Conservation (phyloP, 2,329 filamentous ascomycete genomes). For the Escovopsis sp. region DNA sequence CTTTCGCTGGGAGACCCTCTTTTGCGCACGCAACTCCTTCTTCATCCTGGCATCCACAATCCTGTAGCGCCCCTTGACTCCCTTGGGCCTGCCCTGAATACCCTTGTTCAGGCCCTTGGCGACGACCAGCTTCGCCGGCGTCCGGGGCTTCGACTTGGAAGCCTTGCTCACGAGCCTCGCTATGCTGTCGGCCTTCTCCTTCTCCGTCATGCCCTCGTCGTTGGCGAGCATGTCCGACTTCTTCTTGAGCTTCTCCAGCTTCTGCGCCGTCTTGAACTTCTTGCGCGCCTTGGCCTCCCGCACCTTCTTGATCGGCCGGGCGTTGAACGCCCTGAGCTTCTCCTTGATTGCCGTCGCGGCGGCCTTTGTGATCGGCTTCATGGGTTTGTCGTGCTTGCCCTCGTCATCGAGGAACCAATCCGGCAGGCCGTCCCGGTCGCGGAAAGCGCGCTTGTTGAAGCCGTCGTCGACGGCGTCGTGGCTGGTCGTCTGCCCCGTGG, state of each 20-base stretch:
- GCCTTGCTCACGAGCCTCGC: slow-evolving; percentile 68
- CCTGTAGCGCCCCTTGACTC: slow-evolving; percentile 92
- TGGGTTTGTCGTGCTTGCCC: slow-evolving; percentile 61
- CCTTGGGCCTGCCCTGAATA: slow-evolving; percentile 71
- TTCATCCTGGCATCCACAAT: slow-evolving; percentile 93
- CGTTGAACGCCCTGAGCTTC: slow-evolving; percentile 83
- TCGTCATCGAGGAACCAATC: slow-evolving; percentile 99
- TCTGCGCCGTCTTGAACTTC: slow-evolving; percentile 87
- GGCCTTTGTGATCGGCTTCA: slow-evolving; percentile 83
- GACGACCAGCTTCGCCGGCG: slow-evolving; percentile 75
- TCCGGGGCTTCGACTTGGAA: slow-evolving; percentile 71
- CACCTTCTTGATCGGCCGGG: slow-evolving; percentile 97
- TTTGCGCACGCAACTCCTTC: slow-evolving; percentile 85
- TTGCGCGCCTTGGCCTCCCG: slow-evolving; percentile 91
- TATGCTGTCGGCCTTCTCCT: slow-evolving; percentile 85
- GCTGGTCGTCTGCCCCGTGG: slow-evolving; percentile 67
- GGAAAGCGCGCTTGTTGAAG: slow-evolving; percentile 87
- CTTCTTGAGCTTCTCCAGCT: slow-evolving; percentile 88
- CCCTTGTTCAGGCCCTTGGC: slow-evolving; percentile 74
- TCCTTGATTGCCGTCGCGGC: slow-evolving; percentile 87
- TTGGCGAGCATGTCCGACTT: slow-evolving; percentile 84
- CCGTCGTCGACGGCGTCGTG: slow-evolving; percentile 75
- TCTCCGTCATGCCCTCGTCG: slow-evolving; percentile 86
- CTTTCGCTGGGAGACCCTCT: slow-evolving; percentile 61
- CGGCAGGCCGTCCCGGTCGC: slow-evolving; percentile 79